Evolutionary conservation across 2,329 filamentous ascomycete species (phyloP).

Genomic region (Ceratocystis cubensis): DNA sequence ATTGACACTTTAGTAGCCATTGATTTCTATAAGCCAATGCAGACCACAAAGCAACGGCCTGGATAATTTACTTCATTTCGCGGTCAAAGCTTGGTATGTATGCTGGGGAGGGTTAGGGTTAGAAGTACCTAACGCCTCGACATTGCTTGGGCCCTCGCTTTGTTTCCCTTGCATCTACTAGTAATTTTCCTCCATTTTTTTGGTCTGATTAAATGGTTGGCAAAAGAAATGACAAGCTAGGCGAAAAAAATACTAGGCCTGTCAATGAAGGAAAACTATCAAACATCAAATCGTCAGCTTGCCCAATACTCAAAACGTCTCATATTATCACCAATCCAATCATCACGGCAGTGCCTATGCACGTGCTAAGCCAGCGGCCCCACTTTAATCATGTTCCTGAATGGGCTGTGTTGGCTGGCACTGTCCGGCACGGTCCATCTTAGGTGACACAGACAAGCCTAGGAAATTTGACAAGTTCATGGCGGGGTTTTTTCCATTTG

Average conservation of each 20-base stretch:
- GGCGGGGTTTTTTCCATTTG: background rate
- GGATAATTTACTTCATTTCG: background rate
- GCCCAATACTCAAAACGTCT: background rate
- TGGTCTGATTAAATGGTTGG: too few species aligned
- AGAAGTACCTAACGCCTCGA: background rate
- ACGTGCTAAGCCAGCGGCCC: background rate
- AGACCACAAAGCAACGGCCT: too few species aligned
- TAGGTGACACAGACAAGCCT: constrained; percentile 4
- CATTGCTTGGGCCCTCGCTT: background rate
- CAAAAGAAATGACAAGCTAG: too few species aligned
- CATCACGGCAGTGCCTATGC: constrained; percentile 1
- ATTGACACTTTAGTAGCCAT: background rate
- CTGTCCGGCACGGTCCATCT: constrained; percentile 1
- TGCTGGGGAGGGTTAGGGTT: background rate
- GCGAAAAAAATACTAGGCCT: too few species aligned
- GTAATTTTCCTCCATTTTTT: background rate
- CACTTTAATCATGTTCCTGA: background rate
- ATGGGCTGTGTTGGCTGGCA: background rate
- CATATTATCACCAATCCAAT: constrained; percentile 1
- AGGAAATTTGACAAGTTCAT: background rate
- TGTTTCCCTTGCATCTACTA: background rate
- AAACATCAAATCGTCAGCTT: too few species aligned
- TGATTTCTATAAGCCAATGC: too few species aligned
- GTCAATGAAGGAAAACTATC: too few species aligned
- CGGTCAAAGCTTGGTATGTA: background rate